A percentile compares a stretch with the other conserved stretches of the same genome.
phyloP scores from a whole-genome alignment of 2,329 filamentous ascomycete genomes.

The Claviceps paspali region DNA sequence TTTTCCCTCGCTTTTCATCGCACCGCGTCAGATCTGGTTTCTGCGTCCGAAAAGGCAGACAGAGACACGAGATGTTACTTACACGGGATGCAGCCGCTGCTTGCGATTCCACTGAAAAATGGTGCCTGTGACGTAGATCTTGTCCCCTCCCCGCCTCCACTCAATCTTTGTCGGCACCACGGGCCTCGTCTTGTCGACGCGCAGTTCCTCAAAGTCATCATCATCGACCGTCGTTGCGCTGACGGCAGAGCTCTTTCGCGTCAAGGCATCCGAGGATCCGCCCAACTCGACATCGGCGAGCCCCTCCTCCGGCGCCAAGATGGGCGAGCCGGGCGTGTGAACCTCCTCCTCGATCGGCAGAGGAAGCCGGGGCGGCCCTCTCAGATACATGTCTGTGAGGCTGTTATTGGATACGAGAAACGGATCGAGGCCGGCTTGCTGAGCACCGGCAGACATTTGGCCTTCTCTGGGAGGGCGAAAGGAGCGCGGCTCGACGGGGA shows the following conservation, averaged over 20 bases:
- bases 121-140: slow-evolving; percentile 91
- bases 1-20: slow-evolving; percentile 26
- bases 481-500: slow-evolving; percentile 29
- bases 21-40: neutral
- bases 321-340: slow-evolving; percentile 79
- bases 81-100: slow-evolving; percentile 74
- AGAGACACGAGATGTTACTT: too few species aligned
- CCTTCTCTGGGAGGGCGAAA: slow-evolving; percentile 21
- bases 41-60: too few species aligned
- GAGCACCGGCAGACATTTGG: slow-evolving; percentile 15
- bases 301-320: slow-evolving; percentile 52
- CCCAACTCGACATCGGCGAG: slow-evolving; percentile 35
- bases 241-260: slow-evolving; percentile 40
- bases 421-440: slow-evolving; percentile 21
- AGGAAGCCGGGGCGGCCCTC: slow-evolving; percentile 73
- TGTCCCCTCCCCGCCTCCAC: slow-evolving; percentile 72
- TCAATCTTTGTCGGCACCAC: slow-evolving; percentile 74
- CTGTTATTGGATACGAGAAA: slow-evolving; percentile 37
- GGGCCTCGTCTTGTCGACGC: slow-evolving; percentile 57
- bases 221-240: slow-evolving; percentile 58
- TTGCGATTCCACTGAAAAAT: slow-evolving; percentile 97
- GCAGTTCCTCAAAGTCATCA: slow-evolving; percentile 61
- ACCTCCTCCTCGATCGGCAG: slow-evolving; percentile 88
- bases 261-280: slow-evolving; percentile 32
- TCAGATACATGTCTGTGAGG: slow-evolving; percentile 47